A percentile compares a stretch with the other conserved stretches of the same genome.
phyloP scores from a whole-genome alignment of 495 filamentous ascomycete species.

The Tuber magnatum region DNA sequence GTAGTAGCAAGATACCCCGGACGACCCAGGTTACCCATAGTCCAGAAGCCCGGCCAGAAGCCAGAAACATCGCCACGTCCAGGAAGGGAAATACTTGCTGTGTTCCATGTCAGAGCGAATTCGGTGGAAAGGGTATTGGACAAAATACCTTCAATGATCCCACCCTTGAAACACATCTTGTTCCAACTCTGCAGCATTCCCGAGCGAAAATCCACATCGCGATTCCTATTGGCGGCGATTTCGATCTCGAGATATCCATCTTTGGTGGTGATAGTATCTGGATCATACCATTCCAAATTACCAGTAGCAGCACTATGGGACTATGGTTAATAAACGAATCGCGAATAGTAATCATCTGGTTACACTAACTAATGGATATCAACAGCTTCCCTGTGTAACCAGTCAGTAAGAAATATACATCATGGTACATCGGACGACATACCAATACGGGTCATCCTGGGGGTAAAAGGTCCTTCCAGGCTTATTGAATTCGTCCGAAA shows the following conservation, averaged over 20 bases:
- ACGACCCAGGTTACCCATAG: constrained; percentile 67
- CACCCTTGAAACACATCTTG: constrained; percentile 69
- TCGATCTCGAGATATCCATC: constrained; percentile 61
- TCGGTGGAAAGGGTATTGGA: background rate
- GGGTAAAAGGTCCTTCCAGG: constrained; percentile 66
- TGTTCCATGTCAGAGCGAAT: constrained; percentile 9
- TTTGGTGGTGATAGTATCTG: constrained; percentile 62
- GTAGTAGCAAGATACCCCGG: constrained; percentile 64
- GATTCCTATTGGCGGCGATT: constrained; percentile 62
- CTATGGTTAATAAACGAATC: constrained; percentile 12
- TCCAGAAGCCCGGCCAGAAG: constrained; percentile 78
- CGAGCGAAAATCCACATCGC: constrained; percentile 63
- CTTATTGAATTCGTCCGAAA: constrained; percentile 71
- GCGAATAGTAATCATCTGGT: background rate
- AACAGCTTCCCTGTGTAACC: constrained; percentile 49
- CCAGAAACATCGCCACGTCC: constrained; percentile 61
- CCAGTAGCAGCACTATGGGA: constrained; percentile 55
- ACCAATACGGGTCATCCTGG: constrained; percentile 64
- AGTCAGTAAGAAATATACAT: constrained; percentile 21
- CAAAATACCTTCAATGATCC: constrained; percentile 53
- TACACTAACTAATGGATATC: constrained; percentile 60
- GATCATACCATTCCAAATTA: constrained; percentile 79
- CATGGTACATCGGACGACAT: constrained; percentile 9
- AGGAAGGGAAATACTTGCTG: constrained; percentile 65
- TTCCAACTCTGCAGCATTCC: constrained; percentile 84